Percentiles rank a stretch among this genome's conserved stretches.
Conservation (phyloP, 257 asterid genomes). For the Asclepias syriaca region DNA sequence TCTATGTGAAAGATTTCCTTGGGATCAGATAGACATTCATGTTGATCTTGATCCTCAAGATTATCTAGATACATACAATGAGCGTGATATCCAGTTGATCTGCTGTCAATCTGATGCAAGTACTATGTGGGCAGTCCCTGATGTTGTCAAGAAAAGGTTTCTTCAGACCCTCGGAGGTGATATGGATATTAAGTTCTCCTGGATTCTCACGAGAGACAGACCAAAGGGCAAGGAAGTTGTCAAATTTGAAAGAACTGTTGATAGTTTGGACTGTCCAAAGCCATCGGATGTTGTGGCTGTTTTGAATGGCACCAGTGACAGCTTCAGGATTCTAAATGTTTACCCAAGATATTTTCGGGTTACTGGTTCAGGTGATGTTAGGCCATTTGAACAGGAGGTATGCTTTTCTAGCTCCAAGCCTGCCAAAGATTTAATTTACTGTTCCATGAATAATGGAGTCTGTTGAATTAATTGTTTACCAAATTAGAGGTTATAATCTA, state of each 20-base stretch:
- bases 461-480: too few relatives aligned
- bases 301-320: slow-evolving; percentile 66
- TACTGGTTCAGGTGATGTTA: slow-evolving; percentile 95
- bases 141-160: slow-evolving; percentile 70
- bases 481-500: background rate
- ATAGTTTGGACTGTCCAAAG: slow-evolving; percentile 55
- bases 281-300: slow-evolving; percentile 69
- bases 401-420: slow-evolving; percentile 9
- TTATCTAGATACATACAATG: slow-evolving; percentile 62
- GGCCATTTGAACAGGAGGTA: slow-evolving; percentile 87
- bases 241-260: slow-evolving; percentile 64
- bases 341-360: slow-evolving; percentile 85
- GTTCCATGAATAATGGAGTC: background rate
- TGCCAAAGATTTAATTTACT: background rate
- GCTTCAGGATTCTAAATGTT: slow-evolving; percentile 61
- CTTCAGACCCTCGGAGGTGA: slow-evolving; percentile 47
- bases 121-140: slow-evolving; percentile 84
- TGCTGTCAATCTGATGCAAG: slow-evolving; percentile 95
- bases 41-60: slow-evolving; percentile 59
- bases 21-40: slow-evolving; percentile 43
- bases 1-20: slow-evolving; percentile 71
- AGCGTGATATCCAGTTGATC: slow-evolving; percentile 75
- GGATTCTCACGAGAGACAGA: slow-evolving; percentile 90
- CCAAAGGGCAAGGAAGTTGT: slow-evolving; percentile 96
- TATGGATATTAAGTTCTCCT: slow-evolving; percentile 72